Conservation (phyloP, 139 green algal genomes). For the Chlamydomonas sp. region DNA sequence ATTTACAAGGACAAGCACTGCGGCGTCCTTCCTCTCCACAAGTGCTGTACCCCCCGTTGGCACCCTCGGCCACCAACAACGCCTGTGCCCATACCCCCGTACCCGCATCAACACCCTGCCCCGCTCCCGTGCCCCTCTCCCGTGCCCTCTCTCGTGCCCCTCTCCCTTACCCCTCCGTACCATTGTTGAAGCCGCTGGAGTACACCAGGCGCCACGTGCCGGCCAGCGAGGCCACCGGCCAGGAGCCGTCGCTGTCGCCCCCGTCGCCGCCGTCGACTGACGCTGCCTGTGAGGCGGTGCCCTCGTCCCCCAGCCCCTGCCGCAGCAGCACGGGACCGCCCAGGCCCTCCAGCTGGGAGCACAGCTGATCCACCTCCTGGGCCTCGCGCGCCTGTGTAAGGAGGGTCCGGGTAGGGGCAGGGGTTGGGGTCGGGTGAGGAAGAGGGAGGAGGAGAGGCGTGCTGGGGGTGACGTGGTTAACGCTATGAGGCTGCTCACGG, state of each 20-base stretch:
- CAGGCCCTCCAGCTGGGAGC: slow-evolving; percentile 29
- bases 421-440: not conserved
- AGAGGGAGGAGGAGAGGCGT: no score
- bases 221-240: slow-evolving; percentile 26
- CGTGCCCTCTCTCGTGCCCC: no score
- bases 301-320: not conserved
- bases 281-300: not conserved
- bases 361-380: slow-evolving; percentile 40
- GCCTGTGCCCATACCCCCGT: not conserved
- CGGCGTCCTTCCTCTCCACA: no score
- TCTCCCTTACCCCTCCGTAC: not conserved
- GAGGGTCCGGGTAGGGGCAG: not conserved
- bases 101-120: no score
- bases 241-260: not conserved
- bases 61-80: no score
- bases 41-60: no score
- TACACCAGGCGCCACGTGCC: slow-evolving; percentile 68
- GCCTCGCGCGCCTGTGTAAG: slow-evolving; percentile 33
- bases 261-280: not conserved
- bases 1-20: no score
- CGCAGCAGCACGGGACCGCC: slow-evolving; percentile 11
- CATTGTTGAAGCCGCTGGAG: slow-evolving; percentile 54
- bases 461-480: no score
- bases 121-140: no score
- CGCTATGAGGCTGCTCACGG: no score